phyloP scores from a whole-genome alignment of 2,329 filamentous ascomycete genomes.

The Stemphylium lycopersici region DNA sequence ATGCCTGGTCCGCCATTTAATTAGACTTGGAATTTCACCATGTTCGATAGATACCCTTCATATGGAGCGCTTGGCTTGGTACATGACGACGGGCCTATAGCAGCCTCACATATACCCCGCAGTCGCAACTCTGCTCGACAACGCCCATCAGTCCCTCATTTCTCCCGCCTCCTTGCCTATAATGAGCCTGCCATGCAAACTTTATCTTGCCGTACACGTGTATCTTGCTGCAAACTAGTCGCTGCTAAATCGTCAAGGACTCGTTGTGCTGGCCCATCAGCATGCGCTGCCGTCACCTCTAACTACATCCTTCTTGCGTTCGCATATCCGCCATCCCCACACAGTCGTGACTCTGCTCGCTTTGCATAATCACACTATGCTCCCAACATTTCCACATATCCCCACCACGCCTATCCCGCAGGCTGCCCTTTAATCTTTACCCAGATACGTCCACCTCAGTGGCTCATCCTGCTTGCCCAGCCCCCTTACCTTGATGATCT shows the following conservation, averaged over 20 bases:
- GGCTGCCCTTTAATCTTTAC: constrained; percentile 36
- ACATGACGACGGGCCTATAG: constrained; percentile 26
- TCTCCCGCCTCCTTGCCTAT: constrained; percentile 20
- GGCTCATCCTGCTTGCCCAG: constrained; percentile 47
- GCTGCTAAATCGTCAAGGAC: constrained; percentile 18
- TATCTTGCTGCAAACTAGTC: constrained; percentile 1
- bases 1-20: constrained; percentile 18
- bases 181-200: constrained; percentile 14
- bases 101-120: constrained; percentile 38
- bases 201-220: constrained; percentile 1
- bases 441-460: constrained; percentile 55
- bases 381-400: constrained; percentile 1
- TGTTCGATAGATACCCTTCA: constrained; percentile 23
- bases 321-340: background rate
- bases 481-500: constrained; percentile 54
- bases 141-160: constrained; percentile 20
- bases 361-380: constrained; percentile 12
- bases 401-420: constrained; percentile 11
- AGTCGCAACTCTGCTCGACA: constrained; percentile 16
- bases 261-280: constrained; percentile 6
- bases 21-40: constrained; percentile 19
- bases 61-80: constrained; percentile 22
- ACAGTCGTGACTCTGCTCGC: constrained; percentile 3
- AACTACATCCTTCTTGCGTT: background rate
- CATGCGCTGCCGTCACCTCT: constrained; percentile 14